Evolutionary conservation across 2,329 filamentous ascomycete species (phyloP).

Genomic region (Pseudogymnoascus sp.): DNA sequence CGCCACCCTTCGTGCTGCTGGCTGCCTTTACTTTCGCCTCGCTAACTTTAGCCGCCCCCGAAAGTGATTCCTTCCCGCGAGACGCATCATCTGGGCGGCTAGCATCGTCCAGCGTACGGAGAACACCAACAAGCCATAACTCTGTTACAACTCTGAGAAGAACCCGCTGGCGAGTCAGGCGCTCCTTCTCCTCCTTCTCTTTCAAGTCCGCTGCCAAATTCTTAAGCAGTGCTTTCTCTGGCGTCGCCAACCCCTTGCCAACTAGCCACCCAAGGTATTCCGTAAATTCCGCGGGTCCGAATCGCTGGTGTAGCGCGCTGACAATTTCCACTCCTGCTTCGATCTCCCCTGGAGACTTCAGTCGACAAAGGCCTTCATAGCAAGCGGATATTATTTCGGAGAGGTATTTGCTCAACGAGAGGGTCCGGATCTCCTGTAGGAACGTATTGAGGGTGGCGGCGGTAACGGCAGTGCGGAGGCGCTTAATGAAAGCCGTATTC

Average conservation of each 20-base stretch:
- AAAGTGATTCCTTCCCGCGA: slow-evolving; percentile 37
- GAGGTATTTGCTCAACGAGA: slow-evolving; percentile 92
- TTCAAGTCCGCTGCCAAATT: slow-evolving; percentile 68
- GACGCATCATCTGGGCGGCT: slow-evolving; percentile 54
- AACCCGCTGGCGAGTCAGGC: slow-evolving; percentile 74
- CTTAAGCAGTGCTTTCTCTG: slow-evolving; percentile 78
- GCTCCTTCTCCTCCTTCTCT: slow-evolving; percentile 93
- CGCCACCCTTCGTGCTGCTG: slow-evolving; percentile 51
- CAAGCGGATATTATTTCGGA: slow-evolving; percentile 95
- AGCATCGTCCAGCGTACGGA: slow-evolving; percentile 69
- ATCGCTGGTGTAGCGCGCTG: slow-evolving; percentile 90
- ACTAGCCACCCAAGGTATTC: slow-evolving; percentile 87
- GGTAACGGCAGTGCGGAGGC: slow-evolving; percentile 81
- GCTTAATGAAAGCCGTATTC: slow-evolving; percentile 97
- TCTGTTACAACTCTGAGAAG: slow-evolving; percentile 88
- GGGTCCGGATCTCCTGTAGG: slow-evolving; percentile 77
- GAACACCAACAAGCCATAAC: slow-evolving; percentile 84
- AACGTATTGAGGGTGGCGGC: slow-evolving; percentile 73
- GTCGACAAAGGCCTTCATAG: slow-evolving; percentile 85
- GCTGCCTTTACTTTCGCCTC: slow-evolving; percentile 48
- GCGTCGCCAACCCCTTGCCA: slow-evolving; percentile 81
- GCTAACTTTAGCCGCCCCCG: slow-evolving; percentile 48
- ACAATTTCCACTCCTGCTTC: slow-evolving; percentile 87
- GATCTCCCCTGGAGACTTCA: slow-evolving; percentile 87
- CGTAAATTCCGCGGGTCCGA: slow-evolving; percentile 84